Percentiles rank a stretch among this genome's conserved stretches.
These are phyloP conservation scores for Fusarium sp. DNA, from an alignment of 2,329 filamentous ascomycete species.

Conservation along the genomic window DNA sequence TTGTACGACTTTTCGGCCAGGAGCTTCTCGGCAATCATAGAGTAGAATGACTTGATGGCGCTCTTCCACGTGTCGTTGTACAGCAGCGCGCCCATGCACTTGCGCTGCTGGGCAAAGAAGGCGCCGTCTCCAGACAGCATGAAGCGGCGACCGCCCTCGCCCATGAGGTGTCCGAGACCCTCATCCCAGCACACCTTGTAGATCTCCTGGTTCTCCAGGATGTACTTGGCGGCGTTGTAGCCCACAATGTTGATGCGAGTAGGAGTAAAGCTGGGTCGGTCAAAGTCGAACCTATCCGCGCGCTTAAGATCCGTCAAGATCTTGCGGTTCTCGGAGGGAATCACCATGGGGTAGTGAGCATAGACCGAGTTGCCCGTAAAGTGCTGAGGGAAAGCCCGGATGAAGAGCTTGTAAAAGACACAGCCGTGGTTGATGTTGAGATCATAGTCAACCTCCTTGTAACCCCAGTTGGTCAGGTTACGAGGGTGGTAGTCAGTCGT, in stretches of 20 bases:
- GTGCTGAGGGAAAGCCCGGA: constrained; percentile 83
- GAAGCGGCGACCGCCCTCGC: constrained; percentile 63
- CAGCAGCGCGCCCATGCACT: constrained; percentile 67
- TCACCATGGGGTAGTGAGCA: constrained; percentile 80
- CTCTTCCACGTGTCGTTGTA: constrained; percentile 71
- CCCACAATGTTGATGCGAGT: constrained; percentile 69
- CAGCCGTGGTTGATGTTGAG: constrained; percentile 82
- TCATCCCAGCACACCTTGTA: constrained; percentile 76
- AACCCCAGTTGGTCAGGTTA: constrained; percentile 87
- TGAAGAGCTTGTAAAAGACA: constrained; percentile 86
- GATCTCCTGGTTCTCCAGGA: constrained; percentile 69
- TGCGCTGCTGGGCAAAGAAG: constrained; percentile 62
- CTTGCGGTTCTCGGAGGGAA: constrained; percentile 77
- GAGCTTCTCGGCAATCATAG: constrained; percentile 69
- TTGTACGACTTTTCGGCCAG: constrained; percentile 74
- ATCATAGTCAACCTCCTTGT: constrained; percentile 79
- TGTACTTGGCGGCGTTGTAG: constrained; percentile 69
- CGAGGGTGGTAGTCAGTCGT: constrained; percentile 81
- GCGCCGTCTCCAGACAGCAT: constrained; percentile 66
- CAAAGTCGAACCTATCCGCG: constrained; percentile 76
- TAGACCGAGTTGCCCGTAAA: constrained; percentile 84
- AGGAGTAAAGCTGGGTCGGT: constrained; percentile 65
- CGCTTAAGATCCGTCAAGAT: constrained; percentile 77
- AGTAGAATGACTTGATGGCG: constrained; percentile 75
- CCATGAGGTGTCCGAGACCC: constrained; percentile 72